These are phyloP conservation scores for Pseudoscleropodium purum DNA, from an alignment of 225 moss, liverwort and hornwort genomes.

Conservation along the genomic window DNA sequence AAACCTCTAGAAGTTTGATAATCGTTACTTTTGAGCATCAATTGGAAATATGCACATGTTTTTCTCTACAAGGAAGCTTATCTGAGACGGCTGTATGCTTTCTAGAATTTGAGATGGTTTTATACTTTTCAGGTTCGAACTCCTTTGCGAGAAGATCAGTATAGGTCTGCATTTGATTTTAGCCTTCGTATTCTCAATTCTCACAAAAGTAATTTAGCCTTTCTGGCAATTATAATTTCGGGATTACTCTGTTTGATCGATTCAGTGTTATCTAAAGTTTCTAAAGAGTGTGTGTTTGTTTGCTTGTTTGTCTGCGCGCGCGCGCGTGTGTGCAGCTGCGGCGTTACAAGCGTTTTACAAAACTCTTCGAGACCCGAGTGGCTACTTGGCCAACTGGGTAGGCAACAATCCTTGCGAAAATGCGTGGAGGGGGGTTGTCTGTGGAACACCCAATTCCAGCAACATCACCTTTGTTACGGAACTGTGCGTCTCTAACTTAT, in stretches of 20 bases:
- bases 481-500: constrained; percentile 33
- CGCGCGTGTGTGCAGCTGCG: constrained; percentile 12
- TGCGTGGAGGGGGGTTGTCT: constrained; percentile 40
- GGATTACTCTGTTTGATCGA: not conserved
- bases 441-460: not conserved
- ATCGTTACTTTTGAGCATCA: not conserved
- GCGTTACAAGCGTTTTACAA: constrained; percentile 42
- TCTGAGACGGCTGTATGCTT: not conserved
- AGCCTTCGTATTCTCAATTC: not conserved
- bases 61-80: not conserved
- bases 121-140: not conserved
- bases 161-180: not conserved
- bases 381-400: constrained; percentile 29
- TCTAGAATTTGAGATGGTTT: not conserved
- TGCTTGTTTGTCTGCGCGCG: not conserved
- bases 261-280: not conserved
- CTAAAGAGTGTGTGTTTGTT: not conserved
- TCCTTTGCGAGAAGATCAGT: not conserved
- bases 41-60: not conserved
- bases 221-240: no score
- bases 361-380: constrained; percentile 23
- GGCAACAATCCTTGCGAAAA: constrained; percentile 46
- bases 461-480: constrained; percentile 50
- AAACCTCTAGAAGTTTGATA: not conserved
- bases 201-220: not conserved